phyloP scores from a whole-genome alignment of 169 alveolate genomes.

The Plasmodium adleri region DNA sequence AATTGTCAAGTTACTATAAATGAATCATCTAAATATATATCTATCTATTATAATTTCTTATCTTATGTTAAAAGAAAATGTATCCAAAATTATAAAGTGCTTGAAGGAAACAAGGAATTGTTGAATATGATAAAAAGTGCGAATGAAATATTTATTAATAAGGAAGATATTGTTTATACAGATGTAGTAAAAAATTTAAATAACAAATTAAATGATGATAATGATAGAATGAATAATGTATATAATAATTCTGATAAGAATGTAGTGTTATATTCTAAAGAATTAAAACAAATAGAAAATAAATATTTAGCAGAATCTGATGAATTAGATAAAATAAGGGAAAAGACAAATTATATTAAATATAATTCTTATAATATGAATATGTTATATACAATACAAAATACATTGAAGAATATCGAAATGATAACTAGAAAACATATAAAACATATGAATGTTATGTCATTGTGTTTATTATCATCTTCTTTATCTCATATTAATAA shows the following conservation, averaged over 20 bases:
- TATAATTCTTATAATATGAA: slow-evolving; percentile 34
- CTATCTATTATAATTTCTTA: slow-evolving; percentile 60
- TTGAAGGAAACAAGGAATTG: slow-evolving; percentile 30
- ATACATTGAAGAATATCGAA: slow-evolving; percentile 50
- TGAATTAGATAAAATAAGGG: slow-evolving; percentile 48
- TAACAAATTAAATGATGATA: slow-evolving; percentile 6
- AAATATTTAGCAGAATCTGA: slow-evolving; percentile 11
- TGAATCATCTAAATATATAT: slow-evolving; percentile 23
- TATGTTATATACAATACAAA: slow-evolving; percentile 52
- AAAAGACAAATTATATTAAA: slow-evolving; percentile 30
- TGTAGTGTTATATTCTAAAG: neutral
- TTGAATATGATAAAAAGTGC: slow-evolving; percentile 18
- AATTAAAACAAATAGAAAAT: slow-evolving; percentile 20
- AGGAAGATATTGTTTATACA: neutral
- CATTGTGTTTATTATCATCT: slow-evolving; percentile 64
- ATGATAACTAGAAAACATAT: slow-evolving; percentile 41
- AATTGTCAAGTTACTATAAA: slow-evolving; percentile 28
- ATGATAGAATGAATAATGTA: neutral
- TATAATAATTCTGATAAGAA: neutral
- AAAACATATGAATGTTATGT: slow-evolving; percentile 59
- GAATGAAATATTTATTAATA: neutral
- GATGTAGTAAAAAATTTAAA: neutral
- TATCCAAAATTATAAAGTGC: slow-evolving; percentile 9
- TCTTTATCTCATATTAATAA: slow-evolving; percentile 32
- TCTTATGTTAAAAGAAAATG: slow-evolving; percentile 61